A percentile compares a stretch with the other conserved stretches of the same genome.
These are phyloP conservation scores for Solanum megistacrolobum DNA, from an alignment of 257 asterid genomes.

Conservation along the genomic window DNA sequence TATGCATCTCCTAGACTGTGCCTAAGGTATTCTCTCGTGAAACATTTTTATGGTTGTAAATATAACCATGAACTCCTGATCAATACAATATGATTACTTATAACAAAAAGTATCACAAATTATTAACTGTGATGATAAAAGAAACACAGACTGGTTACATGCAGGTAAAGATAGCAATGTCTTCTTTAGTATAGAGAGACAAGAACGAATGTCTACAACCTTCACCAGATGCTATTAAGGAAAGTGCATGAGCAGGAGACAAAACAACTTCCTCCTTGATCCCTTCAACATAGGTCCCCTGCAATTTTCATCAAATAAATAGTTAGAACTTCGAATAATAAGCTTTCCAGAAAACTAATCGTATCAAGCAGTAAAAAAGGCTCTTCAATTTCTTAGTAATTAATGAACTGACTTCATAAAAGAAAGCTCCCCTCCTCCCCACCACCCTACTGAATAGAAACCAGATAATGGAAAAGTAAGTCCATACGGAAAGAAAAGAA, in stretches of 20 bases:
- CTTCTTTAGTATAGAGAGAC: not conserved
- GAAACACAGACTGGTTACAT: not conserved
- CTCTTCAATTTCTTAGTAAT: not conserved
- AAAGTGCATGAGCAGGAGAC: constrained; percentile 94
- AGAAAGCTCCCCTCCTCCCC: not conserved
- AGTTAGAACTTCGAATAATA: not conserved
- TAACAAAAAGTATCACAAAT: not conserved
- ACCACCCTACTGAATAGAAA: not conserved
- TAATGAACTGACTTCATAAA: not conserved
- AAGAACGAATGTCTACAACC: constrained; percentile 21
- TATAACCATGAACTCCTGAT: not conserved
- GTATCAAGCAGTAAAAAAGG: not conserved
- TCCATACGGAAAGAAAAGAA: not conserved
- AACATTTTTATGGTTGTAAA: not conserved
- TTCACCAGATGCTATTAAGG: constrained; percentile 83
- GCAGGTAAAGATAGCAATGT: not conserved
- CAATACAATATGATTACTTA: not conserved
- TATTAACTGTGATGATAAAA: not conserved
- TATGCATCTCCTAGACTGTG: not conserved
- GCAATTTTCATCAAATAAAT: constrained; percentile 11
- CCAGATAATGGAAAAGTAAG: not conserved
- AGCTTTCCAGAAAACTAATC: not conserved
- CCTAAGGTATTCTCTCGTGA: not conserved
- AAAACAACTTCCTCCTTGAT: constrained; percentile 83
- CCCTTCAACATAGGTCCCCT: constrained; percentile 79